These are phyloP conservation scores for Paspalum vaginatum DNA, from an alignment of 176 grass and related monocot species.

Conservation along the genomic window DNA sequence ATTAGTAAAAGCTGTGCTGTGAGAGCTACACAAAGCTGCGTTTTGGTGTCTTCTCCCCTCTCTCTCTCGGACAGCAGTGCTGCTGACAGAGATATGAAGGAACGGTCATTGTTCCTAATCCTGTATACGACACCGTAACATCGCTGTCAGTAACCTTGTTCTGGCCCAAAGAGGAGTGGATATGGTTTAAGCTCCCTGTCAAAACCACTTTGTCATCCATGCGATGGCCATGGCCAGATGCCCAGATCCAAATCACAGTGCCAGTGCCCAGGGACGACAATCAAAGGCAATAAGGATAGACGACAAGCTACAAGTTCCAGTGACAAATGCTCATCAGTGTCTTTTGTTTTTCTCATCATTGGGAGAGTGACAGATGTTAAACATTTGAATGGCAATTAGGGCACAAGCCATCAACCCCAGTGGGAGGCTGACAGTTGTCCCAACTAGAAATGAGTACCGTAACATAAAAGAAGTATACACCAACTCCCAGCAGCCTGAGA, in stretches of 20 bases:
- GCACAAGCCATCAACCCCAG: not conserved
- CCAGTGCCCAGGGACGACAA: not conserved
- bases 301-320: not conserved
- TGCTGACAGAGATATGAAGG: conserved; percentile 3
- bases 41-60: not conserved
- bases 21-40: not conserved
- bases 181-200: conserved; percentile 10
- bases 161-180: not conserved
- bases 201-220: conserved; percentile 6
- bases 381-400: conserved; percentile 6
- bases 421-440: not conserved
- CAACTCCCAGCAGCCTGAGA: not conserved
- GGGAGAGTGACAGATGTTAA: not conserved
- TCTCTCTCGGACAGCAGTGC: not conserved
- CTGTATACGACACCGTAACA: not conserved
- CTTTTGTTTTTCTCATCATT: conserved; percentile 13
- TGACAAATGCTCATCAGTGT: not conserved
- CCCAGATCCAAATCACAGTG: conserved; percentile 16
- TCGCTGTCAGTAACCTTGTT: conserved; percentile 13
- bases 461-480: not conserved
- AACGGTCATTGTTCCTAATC: not conserved
- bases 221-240: conserved; percentile 21
- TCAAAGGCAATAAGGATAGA: conserved; percentile 2
- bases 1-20: not conserved
- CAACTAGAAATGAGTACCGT: not conserved